These are phyloP conservation scores for Fusarium keratoplasticum DNA, from an alignment of 2,329 filamentous ascomycete species.

Conservation along the genomic window DNA sequence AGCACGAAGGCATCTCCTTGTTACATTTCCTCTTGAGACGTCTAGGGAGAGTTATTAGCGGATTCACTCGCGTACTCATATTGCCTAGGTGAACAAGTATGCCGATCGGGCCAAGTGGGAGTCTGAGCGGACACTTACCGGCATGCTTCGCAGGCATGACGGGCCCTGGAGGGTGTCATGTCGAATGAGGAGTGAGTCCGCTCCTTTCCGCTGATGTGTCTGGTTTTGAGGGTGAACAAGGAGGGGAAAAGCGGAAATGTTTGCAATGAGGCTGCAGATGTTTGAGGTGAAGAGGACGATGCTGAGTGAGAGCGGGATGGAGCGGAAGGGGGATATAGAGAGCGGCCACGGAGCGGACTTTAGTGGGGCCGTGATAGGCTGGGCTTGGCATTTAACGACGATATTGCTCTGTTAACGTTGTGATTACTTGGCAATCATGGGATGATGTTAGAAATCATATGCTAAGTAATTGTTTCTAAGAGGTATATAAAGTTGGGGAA, in stretches of 20 bases:
- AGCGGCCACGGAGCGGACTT: background rate
- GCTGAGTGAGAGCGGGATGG: background rate
- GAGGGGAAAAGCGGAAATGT: background rate
- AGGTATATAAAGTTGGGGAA: background rate
- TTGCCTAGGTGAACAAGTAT: background rate
- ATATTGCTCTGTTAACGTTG: background rate
- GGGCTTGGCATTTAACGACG: background rate
- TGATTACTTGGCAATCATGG: background rate
- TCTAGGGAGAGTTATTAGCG: background rate
- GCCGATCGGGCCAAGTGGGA: background rate
- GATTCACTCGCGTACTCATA: background rate
- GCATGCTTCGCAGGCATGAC: constrained; percentile 10
- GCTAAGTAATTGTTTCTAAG: background rate
- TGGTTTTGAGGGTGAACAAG: background rate
- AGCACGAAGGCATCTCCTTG: constrained; percentile 29
- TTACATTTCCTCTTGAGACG: constrained; percentile 34
- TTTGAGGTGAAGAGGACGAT: background rate
- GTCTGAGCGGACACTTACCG: constrained; percentile 4
- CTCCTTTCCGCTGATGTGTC: background rate
- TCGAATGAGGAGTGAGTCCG: background rate
- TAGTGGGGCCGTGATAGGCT: background rate
- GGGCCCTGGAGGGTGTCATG: background rate
- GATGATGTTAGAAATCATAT: background rate
- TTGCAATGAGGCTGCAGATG: background rate
- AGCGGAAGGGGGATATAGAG: background rate